These are phyloP conservation scores for Vitis hybrid DNA, from an alignment of 177 flowering plant species.

Conservation along the genomic window DNA sequence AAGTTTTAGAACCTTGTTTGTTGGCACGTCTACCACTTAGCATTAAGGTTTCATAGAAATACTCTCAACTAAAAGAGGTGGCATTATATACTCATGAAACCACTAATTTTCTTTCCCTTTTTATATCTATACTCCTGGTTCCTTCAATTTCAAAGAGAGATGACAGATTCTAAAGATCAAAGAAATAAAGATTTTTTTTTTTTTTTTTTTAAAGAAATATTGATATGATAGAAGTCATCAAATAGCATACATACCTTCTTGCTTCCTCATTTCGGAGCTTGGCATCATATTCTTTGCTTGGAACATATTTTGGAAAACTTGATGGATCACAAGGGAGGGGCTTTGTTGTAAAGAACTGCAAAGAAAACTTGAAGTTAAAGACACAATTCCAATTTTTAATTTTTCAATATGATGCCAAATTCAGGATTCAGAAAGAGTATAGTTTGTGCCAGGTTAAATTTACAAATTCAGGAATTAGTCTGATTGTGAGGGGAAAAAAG, in stretches of 20 bases:
- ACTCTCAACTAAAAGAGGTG: too few species aligned
- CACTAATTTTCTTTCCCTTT: too few species aligned
- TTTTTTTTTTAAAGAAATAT: too few species aligned
- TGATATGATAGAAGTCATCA: neutral
- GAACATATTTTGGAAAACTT: conserved; percentile 75
- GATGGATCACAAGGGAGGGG: conserved; percentile 86
- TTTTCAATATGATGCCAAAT: neutral
- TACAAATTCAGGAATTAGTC: neutral
- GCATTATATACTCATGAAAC: too few species aligned
- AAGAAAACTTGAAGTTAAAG: neutral
- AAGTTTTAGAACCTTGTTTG: too few species aligned
- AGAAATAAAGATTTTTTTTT: neutral
- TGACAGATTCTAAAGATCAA: neutral
- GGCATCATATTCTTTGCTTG: conserved; percentile 84
- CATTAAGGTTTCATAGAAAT: too few species aligned
- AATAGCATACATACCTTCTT: conserved; percentile 61
- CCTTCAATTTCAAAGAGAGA: neutral
- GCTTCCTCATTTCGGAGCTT: conserved; percentile 74
- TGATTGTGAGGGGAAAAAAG: too few species aligned
- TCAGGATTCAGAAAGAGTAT: neutral
- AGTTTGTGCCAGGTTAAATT: neutral
- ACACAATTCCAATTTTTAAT: neutral
- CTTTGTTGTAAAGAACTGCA: conserved; percentile 67
- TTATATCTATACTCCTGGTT: neutral
- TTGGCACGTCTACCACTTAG: too few species aligned